Conservation (phyloP, 164 flowering plant species). For the Sedum album region DNA sequence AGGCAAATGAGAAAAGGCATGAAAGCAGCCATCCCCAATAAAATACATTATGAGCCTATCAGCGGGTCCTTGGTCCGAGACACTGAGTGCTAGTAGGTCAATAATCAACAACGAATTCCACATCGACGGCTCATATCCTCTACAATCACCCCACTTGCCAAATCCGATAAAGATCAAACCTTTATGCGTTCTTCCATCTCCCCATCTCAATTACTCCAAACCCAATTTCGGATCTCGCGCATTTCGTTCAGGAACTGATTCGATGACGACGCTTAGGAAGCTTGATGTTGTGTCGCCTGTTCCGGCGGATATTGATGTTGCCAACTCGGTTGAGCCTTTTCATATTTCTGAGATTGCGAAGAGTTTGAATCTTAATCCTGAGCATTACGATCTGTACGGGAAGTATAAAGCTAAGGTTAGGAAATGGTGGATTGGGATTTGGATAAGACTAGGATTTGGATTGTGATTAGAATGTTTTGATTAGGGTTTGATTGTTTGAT, state of each 20-base stretch:
- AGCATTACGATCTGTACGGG: slow-evolving; percentile 90
- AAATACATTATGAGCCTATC: no score
- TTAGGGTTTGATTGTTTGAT: neutral
- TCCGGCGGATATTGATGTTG: slow-evolving; percentile 94
- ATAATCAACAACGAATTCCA: no score
- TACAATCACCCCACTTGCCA: neutral
- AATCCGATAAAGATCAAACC: neutral
- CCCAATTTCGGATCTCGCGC: neutral
- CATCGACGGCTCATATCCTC: neutral
- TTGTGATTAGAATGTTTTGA: neutral
- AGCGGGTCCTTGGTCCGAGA: no score
- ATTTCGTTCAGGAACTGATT: no score
- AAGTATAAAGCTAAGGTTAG: slow-evolving; percentile 96
- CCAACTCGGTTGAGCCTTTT: slow-evolving; percentile 77
- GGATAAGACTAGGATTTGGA: neutral
- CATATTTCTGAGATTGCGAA: slow-evolving; percentile 88
- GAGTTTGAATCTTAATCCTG: slow-evolving; percentile 53
- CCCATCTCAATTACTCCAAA: neutral
- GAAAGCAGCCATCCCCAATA: no score
- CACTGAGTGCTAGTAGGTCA: no score
- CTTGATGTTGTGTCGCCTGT: slow-evolving; percentile 81
- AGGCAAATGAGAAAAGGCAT: no score
- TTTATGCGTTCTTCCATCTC: neutral
- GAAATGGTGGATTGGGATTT: neutral
- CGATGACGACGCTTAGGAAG: slow-evolving; percentile 12